Conservation (phyloP, 2,329 filamentous ascomycete genomes). For the Aureobasidium sp. region DNA sequence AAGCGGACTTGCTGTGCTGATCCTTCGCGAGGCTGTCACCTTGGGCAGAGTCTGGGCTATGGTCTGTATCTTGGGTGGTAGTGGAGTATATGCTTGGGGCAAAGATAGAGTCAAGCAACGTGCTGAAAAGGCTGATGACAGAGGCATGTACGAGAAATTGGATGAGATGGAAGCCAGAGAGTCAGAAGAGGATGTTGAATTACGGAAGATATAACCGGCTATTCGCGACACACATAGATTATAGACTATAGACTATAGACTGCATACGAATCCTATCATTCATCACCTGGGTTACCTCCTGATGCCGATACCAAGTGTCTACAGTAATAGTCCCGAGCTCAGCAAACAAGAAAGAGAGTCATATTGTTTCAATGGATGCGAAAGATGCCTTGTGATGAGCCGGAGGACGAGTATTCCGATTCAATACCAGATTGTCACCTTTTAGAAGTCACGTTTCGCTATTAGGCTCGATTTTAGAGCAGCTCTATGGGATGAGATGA, state of each 20-base stretch:
- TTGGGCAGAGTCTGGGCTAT: conserved; percentile 4
- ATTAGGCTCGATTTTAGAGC: too few relatives aligned
- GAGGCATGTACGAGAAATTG: conserved; percentile 4
- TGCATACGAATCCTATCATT: too few relatives aligned
- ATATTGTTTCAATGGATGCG: too few relatives aligned
- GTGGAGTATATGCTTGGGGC: conserved; percentile 7
- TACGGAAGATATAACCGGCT: not conserved
- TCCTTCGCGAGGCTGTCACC: conserved; percentile 1
- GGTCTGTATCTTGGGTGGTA: conserved; percentile 6
- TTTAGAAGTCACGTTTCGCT: too few relatives aligned
- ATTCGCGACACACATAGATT: not conserved
- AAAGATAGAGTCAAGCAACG: conserved; percentile 5
- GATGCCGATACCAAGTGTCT: too few relatives aligned
- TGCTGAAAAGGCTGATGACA: not conserved
- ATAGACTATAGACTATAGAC: not conserved
- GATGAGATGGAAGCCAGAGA: not conserved
- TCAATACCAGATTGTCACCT: too few relatives aligned
- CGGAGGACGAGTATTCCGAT: too few relatives aligned
- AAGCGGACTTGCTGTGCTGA: not conserved
- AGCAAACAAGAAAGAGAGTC: too few relatives aligned
- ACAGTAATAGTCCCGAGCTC: too few relatives aligned
- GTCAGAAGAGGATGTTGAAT: not conserved
- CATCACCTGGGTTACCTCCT: too few relatives aligned
- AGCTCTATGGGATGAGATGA: too few relatives aligned
- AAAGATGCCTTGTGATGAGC: too few relatives aligned